These are phyloP conservation scores for Diversispora eburnea DNA, from an alignment of 192 early-diverging fungal species.

Conservation along the genomic window DNA sequence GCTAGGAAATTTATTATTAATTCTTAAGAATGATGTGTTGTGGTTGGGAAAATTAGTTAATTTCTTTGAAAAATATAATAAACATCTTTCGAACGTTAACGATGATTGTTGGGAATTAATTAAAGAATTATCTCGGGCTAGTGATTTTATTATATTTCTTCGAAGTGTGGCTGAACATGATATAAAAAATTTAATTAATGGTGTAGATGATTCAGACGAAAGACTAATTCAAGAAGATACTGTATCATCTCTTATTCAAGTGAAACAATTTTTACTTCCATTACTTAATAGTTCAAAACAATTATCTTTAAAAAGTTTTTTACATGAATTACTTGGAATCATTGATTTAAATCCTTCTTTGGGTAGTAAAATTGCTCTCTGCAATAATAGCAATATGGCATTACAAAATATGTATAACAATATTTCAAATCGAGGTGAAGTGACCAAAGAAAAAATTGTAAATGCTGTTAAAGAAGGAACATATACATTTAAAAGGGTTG, in stretches of 20 bases:
- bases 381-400: slow-evolving; percentile 18
- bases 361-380: slow-evolving; percentile 16
- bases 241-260: slow-evolving; percentile 26
- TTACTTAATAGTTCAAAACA: neutral
- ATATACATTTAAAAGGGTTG: slow-evolving; percentile 17
- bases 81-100: neutral
- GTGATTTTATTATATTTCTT: neutral
- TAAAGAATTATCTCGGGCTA: neutral
- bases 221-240: slow-evolving; percentile 28
- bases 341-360: slow-evolving; percentile 1
- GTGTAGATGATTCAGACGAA: slow-evolving; percentile 30
- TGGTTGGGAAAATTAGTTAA: neutral
- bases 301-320: neutral
- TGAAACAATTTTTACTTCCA: slow-evolving; percentile 26
- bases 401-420: slow-evolving; percentile 24
- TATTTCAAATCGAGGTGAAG: slow-evolving; percentile 24
- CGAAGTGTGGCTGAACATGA: neutral
- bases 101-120: slow-evolving; percentile 1
- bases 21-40: neutral
- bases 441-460: slow-evolving; percentile 21
- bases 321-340: neutral
- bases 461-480: slow-evolving; percentile 25
- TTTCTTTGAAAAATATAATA: neutral
- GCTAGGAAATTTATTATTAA: neutral
- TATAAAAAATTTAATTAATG: slow-evolving; percentile 31